Evolutionary conservation across 257 asterid species (phyloP).

Genomic region (Haberlea rhodopensis): DNA sequence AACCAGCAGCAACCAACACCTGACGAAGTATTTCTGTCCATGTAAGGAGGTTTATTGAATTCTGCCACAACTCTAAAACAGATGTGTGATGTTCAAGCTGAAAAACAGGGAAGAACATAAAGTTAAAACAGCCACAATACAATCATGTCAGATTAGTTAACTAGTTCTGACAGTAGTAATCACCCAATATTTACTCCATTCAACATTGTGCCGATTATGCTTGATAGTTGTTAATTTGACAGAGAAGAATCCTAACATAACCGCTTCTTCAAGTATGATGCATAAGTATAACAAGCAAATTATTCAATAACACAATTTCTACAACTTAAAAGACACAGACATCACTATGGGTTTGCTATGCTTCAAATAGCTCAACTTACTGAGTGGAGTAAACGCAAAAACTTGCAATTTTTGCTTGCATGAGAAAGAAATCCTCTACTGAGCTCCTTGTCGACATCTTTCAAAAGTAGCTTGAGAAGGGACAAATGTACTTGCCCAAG

Average conservation of each 20-base stretch:
- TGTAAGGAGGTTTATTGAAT: constrained; percentile 80
- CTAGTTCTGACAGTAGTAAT: not conserved
- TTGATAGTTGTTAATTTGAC: not conserved
- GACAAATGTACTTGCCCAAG: constrained; percentile 85
- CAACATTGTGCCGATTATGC: not conserved
- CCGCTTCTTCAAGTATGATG: constrained; percentile 9
- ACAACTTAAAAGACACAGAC: constrained; percentile 5
- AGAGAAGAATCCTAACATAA: not conserved
- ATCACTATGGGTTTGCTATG: constrained; percentile 13
- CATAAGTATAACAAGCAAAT: constrained; percentile 4
- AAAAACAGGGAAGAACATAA: constrained; percentile 23
- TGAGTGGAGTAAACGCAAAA: constrained; percentile 65
- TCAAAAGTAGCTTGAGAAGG: constrained; percentile 72
- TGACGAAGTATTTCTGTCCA: constrained; percentile 91
- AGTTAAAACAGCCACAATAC: constrained; percentile 17
- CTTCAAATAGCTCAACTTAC: constrained; percentile 47
- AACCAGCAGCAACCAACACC: constrained; percentile 84
- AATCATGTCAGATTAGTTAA: not conserved
- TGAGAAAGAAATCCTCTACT: constrained; percentile 43
- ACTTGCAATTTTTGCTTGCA: constrained; percentile 81
- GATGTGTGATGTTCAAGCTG: constrained; percentile 60
- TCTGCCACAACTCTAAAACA: constrained; percentile 66
- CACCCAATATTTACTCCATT: not conserved
- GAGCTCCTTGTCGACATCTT: constrained; percentile 67
- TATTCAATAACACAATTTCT: not conserved